Evolutionary conservation across 2,329 filamentous ascomycete genomes (phyloP).

Genomic region (Tolypocladium tundrense): DNA sequence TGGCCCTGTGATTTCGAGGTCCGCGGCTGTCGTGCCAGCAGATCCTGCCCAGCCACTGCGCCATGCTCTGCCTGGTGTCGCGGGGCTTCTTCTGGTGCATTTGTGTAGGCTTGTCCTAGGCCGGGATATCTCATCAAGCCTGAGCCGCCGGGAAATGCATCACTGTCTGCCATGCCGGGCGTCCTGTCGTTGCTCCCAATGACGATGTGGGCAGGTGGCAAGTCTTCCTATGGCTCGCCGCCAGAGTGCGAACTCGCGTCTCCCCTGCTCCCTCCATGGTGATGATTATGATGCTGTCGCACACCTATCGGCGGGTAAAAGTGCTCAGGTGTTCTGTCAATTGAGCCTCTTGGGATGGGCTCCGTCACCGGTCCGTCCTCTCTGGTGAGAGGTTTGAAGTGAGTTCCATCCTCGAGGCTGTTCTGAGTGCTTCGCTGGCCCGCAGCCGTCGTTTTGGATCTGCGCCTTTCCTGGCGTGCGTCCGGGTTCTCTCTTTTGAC

Average conservation of each 20-base stretch:
- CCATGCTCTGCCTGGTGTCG: background rate
- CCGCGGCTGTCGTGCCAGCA: background rate
- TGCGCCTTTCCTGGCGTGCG: too few relatives aligned
- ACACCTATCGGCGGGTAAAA: background rate
- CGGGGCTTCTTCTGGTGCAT: background rate
- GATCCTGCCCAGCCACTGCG: background rate
- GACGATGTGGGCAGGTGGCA: background rate
- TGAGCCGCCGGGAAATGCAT: background rate
- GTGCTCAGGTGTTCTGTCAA: background rate
- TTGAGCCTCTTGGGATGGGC: constrained; percentile 8
- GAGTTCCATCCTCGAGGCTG: background rate
- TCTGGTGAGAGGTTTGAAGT: background rate
- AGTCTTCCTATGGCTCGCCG: background rate
- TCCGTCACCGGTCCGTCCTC: background rate
- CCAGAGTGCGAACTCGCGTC: background rate
- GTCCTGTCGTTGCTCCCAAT: background rate
- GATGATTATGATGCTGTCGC: too few relatives aligned
- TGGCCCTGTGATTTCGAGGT: constrained; percentile 7
- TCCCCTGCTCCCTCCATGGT: background rate
- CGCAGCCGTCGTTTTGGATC: background rate
- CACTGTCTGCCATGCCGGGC: background rate
- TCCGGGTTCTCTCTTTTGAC: background rate
- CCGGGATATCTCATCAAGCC: background rate
- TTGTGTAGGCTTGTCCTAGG: background rate
- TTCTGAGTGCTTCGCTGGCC: background rate